Evolutionary conservation across 306 rosid genomes (phyloP), one percentile per base, ranked within the genome.

Genomic region (Alnus rubra): DNA sequence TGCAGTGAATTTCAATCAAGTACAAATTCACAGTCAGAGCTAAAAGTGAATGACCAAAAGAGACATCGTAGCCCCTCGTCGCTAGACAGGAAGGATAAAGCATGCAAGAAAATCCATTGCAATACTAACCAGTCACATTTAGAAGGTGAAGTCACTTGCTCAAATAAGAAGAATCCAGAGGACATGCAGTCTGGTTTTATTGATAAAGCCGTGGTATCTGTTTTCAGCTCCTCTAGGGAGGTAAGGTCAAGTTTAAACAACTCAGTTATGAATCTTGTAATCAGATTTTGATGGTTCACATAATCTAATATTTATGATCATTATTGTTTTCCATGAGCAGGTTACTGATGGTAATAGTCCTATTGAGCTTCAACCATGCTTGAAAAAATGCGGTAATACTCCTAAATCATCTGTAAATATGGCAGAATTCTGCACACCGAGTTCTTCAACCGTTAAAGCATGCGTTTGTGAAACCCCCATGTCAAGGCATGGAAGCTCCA

Each of bases 401-500:
- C 79, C 97, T 11, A 89, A 65, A 49, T 58, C 81, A 60, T 82
- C 85, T 81, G 28, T 33, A 69, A n/a, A 83, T 49, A 77, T 39
- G 86, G 76, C 78, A 72, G 93, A 90, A 63, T 88, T 86, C 78
- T 73, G 70, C 63, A 92, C 98, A 45, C n/a, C 98, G 0, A 93
- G 92, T 74, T 86, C 93, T 35, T 88, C 84, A 85, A 84, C 81
- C 81, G 86, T 81, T 65, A 91, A 88, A 84, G 71, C 81, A 60
- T 69, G 79, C 68, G 58, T 77, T 77, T 78, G 64, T 74, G 89
- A 82, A 79, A 95, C 97, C 71, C 97, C 98, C 45, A 89, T 83
- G 84, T 91, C 98, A 23, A 82, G 73, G 51, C 81, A 79, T 18
- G 96, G 98, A 63, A 91, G 93, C 85, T 95, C 98, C 35, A 75